Percentiles rank a stretch among this genome's conserved stretches.
Conservation (phyloP, 768 basidiomycete species). For the Tricholoma hemisulphureum region DNA sequence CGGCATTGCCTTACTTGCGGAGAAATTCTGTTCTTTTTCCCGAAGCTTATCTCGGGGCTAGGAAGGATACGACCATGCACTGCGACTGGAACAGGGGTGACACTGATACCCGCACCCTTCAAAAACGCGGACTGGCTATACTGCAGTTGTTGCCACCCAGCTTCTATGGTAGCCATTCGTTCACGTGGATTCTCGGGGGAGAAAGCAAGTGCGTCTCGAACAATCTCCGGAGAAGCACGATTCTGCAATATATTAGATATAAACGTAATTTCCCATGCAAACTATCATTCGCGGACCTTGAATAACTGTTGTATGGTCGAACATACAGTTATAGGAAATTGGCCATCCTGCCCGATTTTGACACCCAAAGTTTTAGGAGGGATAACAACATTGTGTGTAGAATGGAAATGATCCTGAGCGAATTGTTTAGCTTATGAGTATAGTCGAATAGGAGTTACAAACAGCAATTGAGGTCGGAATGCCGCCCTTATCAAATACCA, state of each 20-base stretch:
- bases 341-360: conserved; percentile 21
- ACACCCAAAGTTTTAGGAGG: conserved; percentile 26
- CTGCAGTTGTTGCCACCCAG: conserved; percentile 35
- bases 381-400: conserved; percentile 20
- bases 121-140: conserved; percentile 40
- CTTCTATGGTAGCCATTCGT: conserved; percentile 21
- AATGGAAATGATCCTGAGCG: conserved; percentile 28
- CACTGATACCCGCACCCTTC: conserved; percentile 35
- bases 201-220: conserved; percentile 28
- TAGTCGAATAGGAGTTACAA: conserved; percentile 1
- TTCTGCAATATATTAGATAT: conserved; percentile 18
- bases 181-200: conserved; percentile 24
- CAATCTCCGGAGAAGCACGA: conserved; percentile 28
- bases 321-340: conserved; percentile 29
- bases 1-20: conserved; percentile 10
- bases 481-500: conserved; percentile 26
- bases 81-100: conserved; percentile 27
- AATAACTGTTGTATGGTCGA: conserved; percentile 28
- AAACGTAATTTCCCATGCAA: background rate
- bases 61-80: conserved; percentile 38
- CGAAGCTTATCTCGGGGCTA: conserved; percentile 33
- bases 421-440: background rate
- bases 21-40: background rate
- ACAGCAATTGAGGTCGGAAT: conserved; percentile 27
- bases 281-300: conserved; percentile 17